Conservation (phyloP, 768 basidiomycete species). For the Boletus vinaceobasis region DNA sequence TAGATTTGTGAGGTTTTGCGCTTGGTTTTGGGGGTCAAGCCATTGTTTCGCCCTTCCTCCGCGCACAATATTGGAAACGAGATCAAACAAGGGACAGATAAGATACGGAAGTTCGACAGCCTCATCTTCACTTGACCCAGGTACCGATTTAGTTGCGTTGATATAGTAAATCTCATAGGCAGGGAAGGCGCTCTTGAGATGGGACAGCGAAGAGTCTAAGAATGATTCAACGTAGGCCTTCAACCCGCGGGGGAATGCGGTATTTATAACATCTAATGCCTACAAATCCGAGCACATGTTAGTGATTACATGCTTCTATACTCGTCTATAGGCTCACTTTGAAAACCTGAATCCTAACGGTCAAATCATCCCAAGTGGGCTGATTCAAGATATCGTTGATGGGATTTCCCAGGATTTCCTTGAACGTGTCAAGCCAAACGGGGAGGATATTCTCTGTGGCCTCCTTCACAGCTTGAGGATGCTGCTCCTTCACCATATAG, state of each 20-base stretch:
- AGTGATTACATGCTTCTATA: neutral
- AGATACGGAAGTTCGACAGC: slow-evolving; percentile 72
- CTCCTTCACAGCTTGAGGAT: slow-evolving; percentile 81
- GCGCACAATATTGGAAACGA: slow-evolving; percentile 63
- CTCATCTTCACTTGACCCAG: slow-evolving; percentile 73
- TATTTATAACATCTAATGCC: slow-evolving; percentile 78
- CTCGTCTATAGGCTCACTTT: slow-evolving; percentile 47
- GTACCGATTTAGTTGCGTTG: slow-evolving; percentile 49
- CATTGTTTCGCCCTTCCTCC: slow-evolving; percentile 64
- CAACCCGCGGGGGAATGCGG: slow-evolving; percentile 76
- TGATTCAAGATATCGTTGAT: slow-evolving; percentile 55
- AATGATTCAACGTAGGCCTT: slow-evolving; percentile 60
- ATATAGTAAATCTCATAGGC: slow-evolving; percentile 64
- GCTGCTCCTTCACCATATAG: slow-evolving; percentile 93
- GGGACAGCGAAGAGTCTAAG: slow-evolving; percentile 52
- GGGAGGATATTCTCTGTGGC: slow-evolving; percentile 80
- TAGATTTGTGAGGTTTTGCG: slow-evolving; percentile 44
- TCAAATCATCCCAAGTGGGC: slow-evolving; percentile 76
- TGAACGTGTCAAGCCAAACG: slow-evolving; percentile 90
- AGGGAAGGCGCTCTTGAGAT: slow-evolving; percentile 57
- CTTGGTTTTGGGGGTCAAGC: slow-evolving; percentile 41
- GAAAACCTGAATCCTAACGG: slow-evolving; percentile 80
- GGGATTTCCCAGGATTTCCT: slow-evolving; percentile 65
- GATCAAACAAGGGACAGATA: slow-evolving; percentile 77
- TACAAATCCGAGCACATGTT: slow-evolving; percentile 28